Percentiles rank a stretch among this genome's conserved stretches.
Conservation (phyloP, 2,329 filamentous ascomycete genomes). For the Hypoxylon sp. region DNA sequence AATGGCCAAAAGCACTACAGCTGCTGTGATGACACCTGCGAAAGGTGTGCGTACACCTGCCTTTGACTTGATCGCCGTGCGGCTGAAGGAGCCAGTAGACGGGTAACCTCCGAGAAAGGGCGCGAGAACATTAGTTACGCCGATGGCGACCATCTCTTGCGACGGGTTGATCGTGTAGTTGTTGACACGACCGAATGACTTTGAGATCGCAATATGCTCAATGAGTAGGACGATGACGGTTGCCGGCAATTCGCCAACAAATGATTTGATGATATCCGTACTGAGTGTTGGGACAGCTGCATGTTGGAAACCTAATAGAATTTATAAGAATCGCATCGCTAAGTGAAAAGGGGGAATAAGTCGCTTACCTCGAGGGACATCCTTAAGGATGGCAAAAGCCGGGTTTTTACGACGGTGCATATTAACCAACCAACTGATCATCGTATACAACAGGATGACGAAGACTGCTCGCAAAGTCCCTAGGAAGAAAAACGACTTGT, state of each 20-base stretch:
- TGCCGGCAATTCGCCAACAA: constrained; percentile 82
- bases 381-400: constrained; percentile 80
- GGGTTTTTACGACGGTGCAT: constrained; percentile 74
- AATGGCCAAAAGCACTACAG: constrained; percentile 89
- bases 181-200: constrained; percentile 95
- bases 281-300: constrained; percentile 81
- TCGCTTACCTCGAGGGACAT: constrained; percentile 79
- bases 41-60: constrained; percentile 93
- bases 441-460: constrained; percentile 90
- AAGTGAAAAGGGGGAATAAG: not conserved
- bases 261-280: constrained; percentile 74
- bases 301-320: constrained; percentile 79
- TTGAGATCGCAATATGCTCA: constrained; percentile 97
- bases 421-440: constrained; percentile 91
- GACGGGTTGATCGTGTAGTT: constrained; percentile 97
- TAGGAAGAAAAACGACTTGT: constrained; percentile 89
- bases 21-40: constrained; percentile 88
- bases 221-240: constrained; percentile 95
- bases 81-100: constrained; percentile 94
- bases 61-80: constrained; percentile 97
- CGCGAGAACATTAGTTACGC: constrained; percentile 88
- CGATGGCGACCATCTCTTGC: constrained; percentile 95
- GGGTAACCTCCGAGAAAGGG: constrained; percentile 94
- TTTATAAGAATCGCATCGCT: constrained; percentile 43
- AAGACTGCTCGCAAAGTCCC: constrained; percentile 92